Evolutionary conservation across 2,329 filamentous ascomycete species (phyloP), one percentile per base, ranked within the genome.

Genomic region (Alternaria longipes): DNA sequence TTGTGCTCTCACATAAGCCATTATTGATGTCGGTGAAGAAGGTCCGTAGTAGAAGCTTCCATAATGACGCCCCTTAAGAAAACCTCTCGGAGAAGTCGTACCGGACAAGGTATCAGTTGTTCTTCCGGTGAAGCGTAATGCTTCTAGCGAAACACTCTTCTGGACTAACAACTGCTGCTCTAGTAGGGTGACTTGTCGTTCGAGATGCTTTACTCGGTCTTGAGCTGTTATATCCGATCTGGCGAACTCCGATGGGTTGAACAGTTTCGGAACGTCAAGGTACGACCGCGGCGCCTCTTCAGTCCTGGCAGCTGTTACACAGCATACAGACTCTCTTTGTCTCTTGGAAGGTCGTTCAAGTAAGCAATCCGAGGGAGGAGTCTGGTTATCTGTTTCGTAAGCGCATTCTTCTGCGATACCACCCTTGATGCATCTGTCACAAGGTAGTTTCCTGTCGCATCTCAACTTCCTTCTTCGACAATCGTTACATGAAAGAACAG

Each of bases 381-480:
- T 57, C 64, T 40, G 26, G 8, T 40, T 57, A 65, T 63, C 62
- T n/a, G 60, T 46, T 28, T 64, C 61, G 57, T 81, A 81, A 11
- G 73, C 62, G 56, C 79, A 82, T 8, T 67, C 70, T 3, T 72
- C 66, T 24, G 76, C 69, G 50, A 77, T 71, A 18, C 78, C 78
- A 52, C 78, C 74, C 49, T 78, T 78, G 7, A 73, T 68, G 57
- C 80, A 82, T 41, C 79, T 72, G 46, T 75, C 74, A 54, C 80
- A 82, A 22, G 80, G 80, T 47, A 77, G 64, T 11, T 71, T 72
- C 38, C 80, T 70, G 63, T 82, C 78, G 60, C 80, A 82, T 64
- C 80, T 79, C 7, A 82, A 66, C 63, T 81, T 81, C n/a, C 80
- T 65, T 14, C 77, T 67, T 7, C 79, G 74, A 63, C 80, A 82